Evolutionary conservation across 208 protist species (phyloP).

Genomic region (Trypanosoma cruzi): DNA sequence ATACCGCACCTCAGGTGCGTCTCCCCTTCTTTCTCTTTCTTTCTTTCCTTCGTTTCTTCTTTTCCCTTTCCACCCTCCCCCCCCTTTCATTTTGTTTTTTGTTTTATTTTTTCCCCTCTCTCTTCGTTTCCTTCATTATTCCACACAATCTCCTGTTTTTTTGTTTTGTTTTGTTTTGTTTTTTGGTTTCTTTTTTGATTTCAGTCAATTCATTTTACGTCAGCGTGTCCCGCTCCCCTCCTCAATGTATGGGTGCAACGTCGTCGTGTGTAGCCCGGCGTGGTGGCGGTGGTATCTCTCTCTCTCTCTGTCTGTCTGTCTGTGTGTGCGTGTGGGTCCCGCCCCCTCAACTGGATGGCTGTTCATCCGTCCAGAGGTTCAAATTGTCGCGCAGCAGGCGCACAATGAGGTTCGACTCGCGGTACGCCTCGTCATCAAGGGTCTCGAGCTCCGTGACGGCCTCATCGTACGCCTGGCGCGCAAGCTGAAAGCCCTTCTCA

Average conservation of each 20-base stretch:
- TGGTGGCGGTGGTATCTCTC: too few relatives aligned
- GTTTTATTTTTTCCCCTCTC: background rate
- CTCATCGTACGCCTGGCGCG: conserved; percentile 95
- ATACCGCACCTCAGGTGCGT: background rate
- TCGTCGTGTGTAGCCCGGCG: too few relatives aligned
- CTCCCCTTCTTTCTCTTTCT: conserved; percentile 26
- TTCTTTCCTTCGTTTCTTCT: conserved; percentile 15
- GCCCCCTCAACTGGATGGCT: conserved; percentile 41
- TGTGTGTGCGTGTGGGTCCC: too few relatives aligned
- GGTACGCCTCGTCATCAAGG: conserved; percentile 98
- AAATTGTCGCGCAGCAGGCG: conserved; percentile 99
- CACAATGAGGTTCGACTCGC: conserved; percentile 99
- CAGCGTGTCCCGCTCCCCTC: background rate
- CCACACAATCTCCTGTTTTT: background rate
- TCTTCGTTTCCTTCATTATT: background rate
- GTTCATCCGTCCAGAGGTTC: conserved; percentile 98
- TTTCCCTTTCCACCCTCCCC: conserved; percentile 4
- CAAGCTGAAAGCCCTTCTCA: conserved; percentile 94
- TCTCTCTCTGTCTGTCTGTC: too few relatives aligned
- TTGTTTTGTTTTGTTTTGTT: conserved; percentile 1
- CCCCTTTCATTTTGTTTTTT: conserved; percentile 3
- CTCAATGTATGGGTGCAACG: too few relatives aligned
- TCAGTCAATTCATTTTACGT: too few relatives aligned
- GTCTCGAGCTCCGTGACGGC: conserved; percentile 97
- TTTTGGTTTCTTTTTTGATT: conserved; percentile 15